Evolutionary conservation across 345 rosid genomes (phyloP).

Genomic region (Angophora floribunda): DNA sequence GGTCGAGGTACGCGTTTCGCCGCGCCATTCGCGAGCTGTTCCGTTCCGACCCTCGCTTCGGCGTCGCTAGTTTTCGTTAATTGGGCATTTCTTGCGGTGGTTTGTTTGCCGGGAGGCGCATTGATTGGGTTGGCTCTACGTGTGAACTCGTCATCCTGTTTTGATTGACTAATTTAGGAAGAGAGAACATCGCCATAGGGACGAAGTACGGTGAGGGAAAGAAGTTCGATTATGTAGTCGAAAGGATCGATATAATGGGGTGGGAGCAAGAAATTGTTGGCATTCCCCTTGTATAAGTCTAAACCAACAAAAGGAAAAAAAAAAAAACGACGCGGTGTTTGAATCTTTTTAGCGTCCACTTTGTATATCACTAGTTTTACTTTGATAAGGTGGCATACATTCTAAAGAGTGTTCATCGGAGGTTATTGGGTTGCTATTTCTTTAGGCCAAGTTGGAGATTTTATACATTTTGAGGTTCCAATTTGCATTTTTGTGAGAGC

Average conservation of each 20-base stretch:
- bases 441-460: background rate
- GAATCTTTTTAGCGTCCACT: background rate
- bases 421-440: background rate
- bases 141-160: too few species aligned
- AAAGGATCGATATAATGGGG: background rate
- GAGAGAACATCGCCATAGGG: background rate
- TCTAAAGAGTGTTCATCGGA: background rate
- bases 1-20: slow-evolving; percentile 26
- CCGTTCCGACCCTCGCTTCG: too few species aligned
- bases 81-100: background rate
- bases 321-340: background rate
- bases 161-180: background rate
- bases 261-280: background rate
- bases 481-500: background rate
- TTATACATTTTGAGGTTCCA: background rate
- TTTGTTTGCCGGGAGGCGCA: background rate
- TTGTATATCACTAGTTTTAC: background rate
- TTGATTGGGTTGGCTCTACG: background rate
- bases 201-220: background rate
- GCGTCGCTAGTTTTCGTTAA: background rate
- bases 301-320: background rate
- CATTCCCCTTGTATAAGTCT: background rate
- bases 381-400: background rate
- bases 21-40: background rate
- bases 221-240: background rate